Conservation (phyloP, 805 yeast species). For the Saccharomycopsis sp. region DNA sequence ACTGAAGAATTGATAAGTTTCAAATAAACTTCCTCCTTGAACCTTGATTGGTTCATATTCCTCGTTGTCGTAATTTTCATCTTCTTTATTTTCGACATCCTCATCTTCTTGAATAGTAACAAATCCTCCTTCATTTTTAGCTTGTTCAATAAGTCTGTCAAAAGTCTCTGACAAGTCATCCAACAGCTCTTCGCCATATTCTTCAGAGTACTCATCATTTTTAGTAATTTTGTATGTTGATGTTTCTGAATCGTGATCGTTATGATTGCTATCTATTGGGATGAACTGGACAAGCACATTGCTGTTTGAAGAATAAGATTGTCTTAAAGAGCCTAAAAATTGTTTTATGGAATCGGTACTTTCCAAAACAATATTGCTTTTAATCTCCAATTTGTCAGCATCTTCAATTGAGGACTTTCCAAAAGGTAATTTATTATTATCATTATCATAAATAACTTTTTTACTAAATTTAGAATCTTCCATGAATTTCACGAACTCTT, state of each 20-base stretch:
- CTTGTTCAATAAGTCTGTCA: conserved; percentile 13
- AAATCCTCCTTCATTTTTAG: conserved; percentile 10
- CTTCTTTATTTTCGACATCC: not conserved
- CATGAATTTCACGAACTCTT: not conserved
- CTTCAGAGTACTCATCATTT: not conserved
- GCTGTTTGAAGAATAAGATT: not conserved
- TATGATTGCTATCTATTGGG: not conserved
- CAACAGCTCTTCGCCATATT: not conserved
- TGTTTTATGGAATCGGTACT: too few species aligned
- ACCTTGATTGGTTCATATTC: conserved; percentile 7
- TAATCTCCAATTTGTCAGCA: not conserved
- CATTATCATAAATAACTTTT: not conserved
- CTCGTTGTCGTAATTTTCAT: not conserved
- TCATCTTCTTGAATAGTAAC: conserved; percentile 7
- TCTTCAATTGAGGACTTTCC: not conserved
- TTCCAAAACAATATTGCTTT: not conserved
- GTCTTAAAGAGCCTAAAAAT: too few species aligned
- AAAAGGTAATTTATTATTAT: not conserved
- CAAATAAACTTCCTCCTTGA: conserved; percentile 37
- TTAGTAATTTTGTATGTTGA: not conserved
- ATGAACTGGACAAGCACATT: conserved; percentile 1
- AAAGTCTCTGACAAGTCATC: conserved; percentile 13
- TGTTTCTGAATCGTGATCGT: not conserved
- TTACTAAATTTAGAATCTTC: not conserved
- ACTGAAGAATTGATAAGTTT: conserved; percentile 59